These are phyloP conservation scores for Leucogyrophana mollusca DNA, from an alignment of 768 basidiomycete genomes.

Conservation along the genomic window DNA sequence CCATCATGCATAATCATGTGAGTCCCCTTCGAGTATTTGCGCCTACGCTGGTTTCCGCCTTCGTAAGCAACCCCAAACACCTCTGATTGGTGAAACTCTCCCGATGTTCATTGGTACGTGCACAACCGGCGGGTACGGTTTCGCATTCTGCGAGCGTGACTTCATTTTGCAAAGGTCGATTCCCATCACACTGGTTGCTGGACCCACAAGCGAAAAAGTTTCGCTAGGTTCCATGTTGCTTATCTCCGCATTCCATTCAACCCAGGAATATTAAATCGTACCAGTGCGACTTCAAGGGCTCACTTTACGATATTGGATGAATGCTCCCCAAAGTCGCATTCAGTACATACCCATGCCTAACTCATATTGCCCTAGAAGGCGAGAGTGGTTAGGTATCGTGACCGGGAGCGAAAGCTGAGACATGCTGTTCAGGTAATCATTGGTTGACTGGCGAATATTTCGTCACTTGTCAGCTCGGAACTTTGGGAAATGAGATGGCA, in stretches of 20 bases:
- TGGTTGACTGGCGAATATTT: background rate
- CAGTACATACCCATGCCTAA: too few species aligned
- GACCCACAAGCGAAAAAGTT: conserved; percentile 6
- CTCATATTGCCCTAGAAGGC: conserved; percentile 2
- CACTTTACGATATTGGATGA: conserved; percentile 13
- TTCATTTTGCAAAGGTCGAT: too few species aligned
- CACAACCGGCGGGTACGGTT: too few species aligned
- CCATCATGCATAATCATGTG: too few species aligned
- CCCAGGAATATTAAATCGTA: background rate
- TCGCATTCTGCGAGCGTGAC: too few species aligned
- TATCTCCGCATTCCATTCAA: conserved; percentile 23
- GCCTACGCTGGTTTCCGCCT: too few species aligned
- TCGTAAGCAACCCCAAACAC: too few species aligned
- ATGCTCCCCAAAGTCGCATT: background rate
- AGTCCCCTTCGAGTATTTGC: too few species aligned
- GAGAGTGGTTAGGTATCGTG: conserved; percentile 6
- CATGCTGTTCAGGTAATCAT: background rate
- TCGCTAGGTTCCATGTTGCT: conserved; percentile 10
- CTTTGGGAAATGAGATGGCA: background rate
- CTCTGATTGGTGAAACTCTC: too few species aligned
- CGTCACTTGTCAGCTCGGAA: too few species aligned
- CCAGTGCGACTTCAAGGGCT: conserved; percentile 11
- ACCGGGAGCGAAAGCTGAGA: conserved; percentile 4
- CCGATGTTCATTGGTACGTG: too few species aligned
- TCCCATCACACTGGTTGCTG: conserved; percentile 5